These are phyloP conservation scores for Magnaporthiopsis rhizophila DNA, from an alignment of 2,329 filamentous ascomycete species.

Conservation along the genomic window DNA sequence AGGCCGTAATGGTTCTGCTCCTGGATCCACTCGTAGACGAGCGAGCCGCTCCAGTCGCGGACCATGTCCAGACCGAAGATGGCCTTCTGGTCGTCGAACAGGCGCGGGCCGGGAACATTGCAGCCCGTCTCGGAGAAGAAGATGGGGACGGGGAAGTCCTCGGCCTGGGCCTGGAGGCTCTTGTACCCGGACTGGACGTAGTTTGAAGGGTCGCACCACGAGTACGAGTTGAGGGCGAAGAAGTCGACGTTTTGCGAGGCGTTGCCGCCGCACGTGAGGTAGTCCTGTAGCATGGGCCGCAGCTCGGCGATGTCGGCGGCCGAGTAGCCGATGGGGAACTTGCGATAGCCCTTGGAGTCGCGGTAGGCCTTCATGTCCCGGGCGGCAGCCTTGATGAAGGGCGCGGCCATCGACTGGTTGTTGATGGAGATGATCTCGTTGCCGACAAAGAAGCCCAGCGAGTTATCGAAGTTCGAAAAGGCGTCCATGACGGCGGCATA, in stretches of 20 bases:
- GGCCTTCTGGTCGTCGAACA: slow-evolving; percentile 64
- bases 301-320: slow-evolving; percentile 73
- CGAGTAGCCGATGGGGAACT: slow-evolving; percentile 80
- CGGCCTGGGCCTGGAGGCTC: slow-evolving; percentile 57
- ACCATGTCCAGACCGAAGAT: slow-evolving; percentile 72
- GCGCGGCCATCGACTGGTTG: slow-evolving; percentile 56
- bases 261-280: slow-evolving; percentile 71
- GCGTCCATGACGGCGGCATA: slow-evolving; percentile 69
- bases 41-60: slow-evolving; percentile 62
- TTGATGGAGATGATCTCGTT: slow-evolving; percentile 72
- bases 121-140: slow-evolving; percentile 89
- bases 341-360: slow-evolving; percentile 65
- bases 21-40: slow-evolving; percentile 86
- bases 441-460: slow-evolving; percentile 77
- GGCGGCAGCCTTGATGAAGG: slow-evolving; percentile 74
- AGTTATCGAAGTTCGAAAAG: slow-evolving; percentile 71
- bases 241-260: slow-evolving; percentile 67
- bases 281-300: slow-evolving; percentile 56
- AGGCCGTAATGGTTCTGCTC: slow-evolving; percentile 79
- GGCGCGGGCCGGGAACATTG: slow-evolving; percentile 54
- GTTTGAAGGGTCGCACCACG: slow-evolving; percentile 59
- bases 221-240: slow-evolving; percentile 79
- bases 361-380: slow-evolving; percentile 79
- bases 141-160: slow-evolving; percentile 70
- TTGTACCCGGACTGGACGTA: slow-evolving; percentile 62